Evolutionary conservation across 2,329 filamentous ascomycete genomes (phyloP).

Genomic region (Alternaria solani): DNA sequence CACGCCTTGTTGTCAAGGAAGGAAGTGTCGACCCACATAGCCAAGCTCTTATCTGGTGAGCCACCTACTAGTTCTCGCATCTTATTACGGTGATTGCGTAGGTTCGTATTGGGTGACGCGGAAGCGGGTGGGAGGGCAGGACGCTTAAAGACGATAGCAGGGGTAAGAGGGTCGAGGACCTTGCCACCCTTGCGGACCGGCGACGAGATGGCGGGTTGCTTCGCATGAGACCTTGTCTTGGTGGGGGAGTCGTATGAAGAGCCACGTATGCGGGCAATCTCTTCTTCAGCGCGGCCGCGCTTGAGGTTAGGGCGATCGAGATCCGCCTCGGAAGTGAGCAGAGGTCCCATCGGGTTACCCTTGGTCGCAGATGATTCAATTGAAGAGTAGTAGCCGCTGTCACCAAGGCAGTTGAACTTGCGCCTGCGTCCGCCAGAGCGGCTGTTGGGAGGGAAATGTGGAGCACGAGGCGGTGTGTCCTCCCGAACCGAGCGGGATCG

Average conservation of each 20-base stretch:
- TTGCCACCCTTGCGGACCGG: conserved; percentile 51
- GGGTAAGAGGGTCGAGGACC: conserved; percentile 71
- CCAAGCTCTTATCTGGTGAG: conserved; percentile 71
- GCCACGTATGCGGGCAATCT: conserved; percentile 89
- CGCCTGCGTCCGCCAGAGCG: conserved; percentile 73
- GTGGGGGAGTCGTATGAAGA: conserved; percentile 94
- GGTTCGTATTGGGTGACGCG: conserved; percentile 90
- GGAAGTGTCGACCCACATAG: conserved; percentile 63
- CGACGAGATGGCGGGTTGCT: conserved; percentile 57
- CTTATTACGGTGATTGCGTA: conserved; percentile 84
- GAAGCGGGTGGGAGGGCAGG: conserved; percentile 73
- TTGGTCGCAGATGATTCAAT: conserved; percentile 89
- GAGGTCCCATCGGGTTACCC: conserved; percentile 68
- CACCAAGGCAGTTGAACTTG: conserved; percentile 81
- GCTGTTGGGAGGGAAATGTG: conserved; percentile 69
- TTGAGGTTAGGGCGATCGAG: conserved; percentile 81
- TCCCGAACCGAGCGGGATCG: conserved; percentile 64
- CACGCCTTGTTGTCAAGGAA: conserved; percentile 54
- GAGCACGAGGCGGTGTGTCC: conserved; percentile 78
- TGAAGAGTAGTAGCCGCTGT: conserved; percentile 97
- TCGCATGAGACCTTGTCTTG: conserved; percentile 67
- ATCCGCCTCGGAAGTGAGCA: conserved; percentile 77
- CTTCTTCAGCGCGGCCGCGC: conserved; percentile 90
- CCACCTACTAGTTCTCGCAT: conserved; percentile 79
- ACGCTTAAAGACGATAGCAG: conserved; percentile 80